phyloP scores from a whole-genome alignment of 768 basidiomycete genomes.

The Lepiota brunneoincarnata region DNA sequence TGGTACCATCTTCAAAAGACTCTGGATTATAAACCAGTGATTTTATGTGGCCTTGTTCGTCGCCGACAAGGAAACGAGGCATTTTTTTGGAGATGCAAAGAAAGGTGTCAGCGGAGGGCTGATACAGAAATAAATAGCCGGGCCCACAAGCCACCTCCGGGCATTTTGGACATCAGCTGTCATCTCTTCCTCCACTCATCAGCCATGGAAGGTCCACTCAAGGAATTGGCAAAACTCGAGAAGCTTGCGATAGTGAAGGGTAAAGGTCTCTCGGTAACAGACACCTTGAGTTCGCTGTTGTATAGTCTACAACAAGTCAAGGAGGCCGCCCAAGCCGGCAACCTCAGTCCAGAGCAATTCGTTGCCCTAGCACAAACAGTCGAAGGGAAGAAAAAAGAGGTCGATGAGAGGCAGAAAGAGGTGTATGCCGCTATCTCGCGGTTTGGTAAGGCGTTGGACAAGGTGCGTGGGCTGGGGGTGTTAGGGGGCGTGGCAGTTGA shows the following conservation, averaged over 20 bases:
- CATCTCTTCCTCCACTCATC: not conserved
- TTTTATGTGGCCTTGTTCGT: slow-evolving; percentile 79
- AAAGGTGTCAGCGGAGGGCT: not conserved
- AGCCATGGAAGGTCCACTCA: slow-evolving; percentile 69
- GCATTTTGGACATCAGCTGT: not conserved
- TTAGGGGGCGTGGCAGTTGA: not conserved
- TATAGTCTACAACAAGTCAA: slow-evolving; percentile 54
- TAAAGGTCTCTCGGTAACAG: slow-evolving; percentile 50
- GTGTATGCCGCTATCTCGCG: slow-evolving; percentile 73
- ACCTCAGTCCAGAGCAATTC: slow-evolving; percentile 47
- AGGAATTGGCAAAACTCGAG: slow-evolving; percentile 79
- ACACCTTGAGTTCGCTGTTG: slow-evolving; percentile 66
- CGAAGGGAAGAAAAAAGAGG: slow-evolving; percentile 75
- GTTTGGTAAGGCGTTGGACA: slow-evolving; percentile 87
- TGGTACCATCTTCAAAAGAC: slow-evolving; percentile 26
- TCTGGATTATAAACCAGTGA: slow-evolving; percentile 41
- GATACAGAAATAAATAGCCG: slow-evolving; percentile 1
- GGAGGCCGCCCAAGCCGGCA: slow-evolving; percentile 46
- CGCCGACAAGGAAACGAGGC: slow-evolving; percentile 72
- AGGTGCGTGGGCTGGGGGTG: slow-evolving; percentile 47
- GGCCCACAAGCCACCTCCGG: not conserved
- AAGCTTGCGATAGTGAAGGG: slow-evolving; percentile 53
- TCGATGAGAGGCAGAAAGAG: slow-evolving; percentile 88
- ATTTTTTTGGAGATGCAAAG: slow-evolving; percentile 30
- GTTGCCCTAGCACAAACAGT: slow-evolving; percentile 52